These are phyloP conservation scores for Debaryomycetaceae sp. DNA, from an alignment of 1,139 yeast genomes.

Conservation along the genomic window DNA sequence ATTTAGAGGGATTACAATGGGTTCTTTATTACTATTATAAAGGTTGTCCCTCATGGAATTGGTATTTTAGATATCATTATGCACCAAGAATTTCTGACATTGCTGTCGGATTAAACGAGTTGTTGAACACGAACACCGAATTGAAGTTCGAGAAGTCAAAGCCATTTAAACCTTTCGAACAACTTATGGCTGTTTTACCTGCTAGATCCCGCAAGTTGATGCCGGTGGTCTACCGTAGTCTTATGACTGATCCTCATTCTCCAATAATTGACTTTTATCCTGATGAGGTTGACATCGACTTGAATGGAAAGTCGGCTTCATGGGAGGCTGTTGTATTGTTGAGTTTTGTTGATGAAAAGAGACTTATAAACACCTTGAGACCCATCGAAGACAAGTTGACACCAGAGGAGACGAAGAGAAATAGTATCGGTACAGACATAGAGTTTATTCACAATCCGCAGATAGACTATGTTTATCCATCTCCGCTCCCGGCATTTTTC, in stretches of 20 bases:
- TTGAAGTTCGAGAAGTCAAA: constrained; percentile 64
- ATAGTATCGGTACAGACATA: constrained; percentile 68
- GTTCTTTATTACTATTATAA: constrained; percentile 84
- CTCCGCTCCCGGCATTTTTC: constrained; percentile 79
- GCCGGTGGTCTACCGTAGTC: constrained; percentile 71
- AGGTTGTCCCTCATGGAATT: constrained; percentile 93
- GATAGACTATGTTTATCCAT: constrained; percentile 60
- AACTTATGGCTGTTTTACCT: constrained; percentile 96
- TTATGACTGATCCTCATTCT: constrained; percentile 87
- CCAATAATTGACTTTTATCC: constrained; percentile 94
- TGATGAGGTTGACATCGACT: constrained; percentile 78
- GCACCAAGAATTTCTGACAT: constrained; percentile 92
- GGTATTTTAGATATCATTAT: constrained; percentile 87
- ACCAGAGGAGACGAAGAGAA: constrained; percentile 69
- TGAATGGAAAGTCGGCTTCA: constrained; percentile 91
- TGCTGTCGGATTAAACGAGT: constrained; percentile 59
- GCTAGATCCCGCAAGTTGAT: constrained; percentile 81
- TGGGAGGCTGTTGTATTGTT: constrained; percentile 99
- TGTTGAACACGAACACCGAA: constrained; percentile 30
- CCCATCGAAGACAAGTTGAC: constrained; percentile 60
- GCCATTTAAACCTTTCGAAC: constrained; percentile 93
- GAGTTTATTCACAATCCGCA: constrained; percentile 76
- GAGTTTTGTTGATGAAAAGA: constrained; percentile 83
- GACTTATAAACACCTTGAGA: constrained; percentile 67
- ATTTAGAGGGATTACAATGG: constrained; percentile 95